Conservation (phyloP, 2,329 filamentous ascomycete species). For the Epichloe coenophiala region DNA sequence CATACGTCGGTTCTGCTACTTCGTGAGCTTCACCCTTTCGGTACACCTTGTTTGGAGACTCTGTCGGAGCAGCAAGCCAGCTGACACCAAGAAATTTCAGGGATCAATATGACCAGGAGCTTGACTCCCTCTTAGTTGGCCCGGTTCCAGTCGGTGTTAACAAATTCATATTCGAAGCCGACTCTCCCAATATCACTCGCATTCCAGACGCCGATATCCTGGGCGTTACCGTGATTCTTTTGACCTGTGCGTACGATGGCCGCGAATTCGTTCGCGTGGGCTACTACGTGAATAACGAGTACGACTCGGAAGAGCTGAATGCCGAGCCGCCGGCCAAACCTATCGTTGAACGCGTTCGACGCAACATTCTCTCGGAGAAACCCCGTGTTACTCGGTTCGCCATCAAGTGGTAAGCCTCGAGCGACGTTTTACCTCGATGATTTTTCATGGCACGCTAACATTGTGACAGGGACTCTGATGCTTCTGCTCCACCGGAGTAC, state of each 20-base stretch:
- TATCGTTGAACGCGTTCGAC: conserved; percentile 77
- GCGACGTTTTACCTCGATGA: background rate
- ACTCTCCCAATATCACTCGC: conserved; percentile 75
- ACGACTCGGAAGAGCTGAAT: conserved; percentile 79
- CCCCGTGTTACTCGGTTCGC: conserved; percentile 93
- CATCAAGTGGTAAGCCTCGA: conserved; percentile 79
- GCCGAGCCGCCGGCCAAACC: conserved; percentile 86
- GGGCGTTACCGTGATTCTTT: conserved; percentile 89
- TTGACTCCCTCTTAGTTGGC: conserved; percentile 90
- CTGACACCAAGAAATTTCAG: conserved; percentile 29
- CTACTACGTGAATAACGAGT: conserved; percentile 99
- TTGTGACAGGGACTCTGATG: conserved; percentile 75
- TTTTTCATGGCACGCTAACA: background rate
- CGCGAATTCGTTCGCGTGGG: conserved; percentile 96
- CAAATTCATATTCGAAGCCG: conserved; percentile 96
- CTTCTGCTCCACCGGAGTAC: conserved; percentile 87
- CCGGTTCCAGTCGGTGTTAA: conserved; percentile 97
- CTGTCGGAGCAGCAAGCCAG: background rate
- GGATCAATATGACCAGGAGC: conserved; percentile 94
- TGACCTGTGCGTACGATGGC: conserved; percentile 92
- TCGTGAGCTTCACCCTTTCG: conserved; percentile 49
- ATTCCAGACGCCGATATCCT: conserved; percentile 94
- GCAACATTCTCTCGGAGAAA: conserved; percentile 93
- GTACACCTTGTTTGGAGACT: conserved; percentile 6
- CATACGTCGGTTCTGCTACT: conserved; percentile 95